Evolutionary conservation across 495 filamentous ascomycete species (phyloP), one percentile per base, ranked within the genome.

Genomic region (Recurvomyces mirabilis): DNA sequence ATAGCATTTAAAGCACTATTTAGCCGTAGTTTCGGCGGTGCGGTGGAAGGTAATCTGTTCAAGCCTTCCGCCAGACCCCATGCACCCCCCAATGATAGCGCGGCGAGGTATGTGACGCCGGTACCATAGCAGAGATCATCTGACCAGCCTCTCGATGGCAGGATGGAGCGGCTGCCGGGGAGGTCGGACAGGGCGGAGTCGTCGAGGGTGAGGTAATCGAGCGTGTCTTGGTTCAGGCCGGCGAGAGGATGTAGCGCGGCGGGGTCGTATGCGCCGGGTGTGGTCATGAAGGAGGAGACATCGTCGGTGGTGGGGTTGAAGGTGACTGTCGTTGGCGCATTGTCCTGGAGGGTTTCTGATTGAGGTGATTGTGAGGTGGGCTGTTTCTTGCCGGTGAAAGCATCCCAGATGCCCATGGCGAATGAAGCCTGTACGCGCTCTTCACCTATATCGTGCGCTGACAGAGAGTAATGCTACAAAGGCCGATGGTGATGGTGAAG

Each of bases 121-220:
- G 89, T 87, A 56, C 93, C 93, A 60, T 98, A 98, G 66, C 91
- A 96, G 38, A 98, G 77, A 63, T 98, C 91, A 60, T 98, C 91
- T 38, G 84, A 91, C 79, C 93, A 98, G 54, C 91, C 91, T 60
- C 93, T 81, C 21, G 87, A 94, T 4, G 93, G 93, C 25, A 98
- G 74, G 26, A 84, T 80, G 12, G 87, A 86, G 45, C 81, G 81
- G 30, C 76, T 71, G 56, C 87, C 88, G 38, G 91, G 85, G n/a
- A 93, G 74, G 56, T 88, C 73, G 28, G 87, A 88, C 33, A 96
- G 81, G 10, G 80, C 73, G 19, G 85, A 82, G 55, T 96, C 91
- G 69, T 96, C 91, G 59, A 98, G 82, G 35, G 79, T 75, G 35
- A 98, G 74, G 67, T 96, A 96, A 53, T 94, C 88, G 49, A 98